Percentiles rank a stretch among this genome's conserved stretches.
phyloP scores from a whole-genome alignment of 371 early-diverging fungal species.

The Mortierella sp. region DNA sequence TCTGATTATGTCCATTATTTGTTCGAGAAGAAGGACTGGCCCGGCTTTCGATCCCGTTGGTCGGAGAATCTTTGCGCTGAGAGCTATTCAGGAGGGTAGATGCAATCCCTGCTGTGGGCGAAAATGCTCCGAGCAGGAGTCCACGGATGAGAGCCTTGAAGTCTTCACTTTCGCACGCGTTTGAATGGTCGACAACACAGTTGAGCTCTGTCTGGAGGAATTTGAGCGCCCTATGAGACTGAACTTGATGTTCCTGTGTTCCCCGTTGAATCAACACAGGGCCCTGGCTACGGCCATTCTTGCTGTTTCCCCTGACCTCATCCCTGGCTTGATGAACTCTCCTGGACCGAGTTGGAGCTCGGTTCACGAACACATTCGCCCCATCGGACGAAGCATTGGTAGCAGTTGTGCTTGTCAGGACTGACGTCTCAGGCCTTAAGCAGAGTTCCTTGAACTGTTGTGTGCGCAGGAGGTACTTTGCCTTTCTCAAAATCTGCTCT shows the following conservation, averaged over 20 bases:
- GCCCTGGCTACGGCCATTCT: not conserved
- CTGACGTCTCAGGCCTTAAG: slow-evolving; percentile 36
- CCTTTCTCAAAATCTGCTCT: slow-evolving; percentile 67
- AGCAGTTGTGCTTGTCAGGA: slow-evolving; percentile 37
- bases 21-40: no score
- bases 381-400: no score
- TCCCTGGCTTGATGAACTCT: not conserved
- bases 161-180: slow-evolving; percentile 68
- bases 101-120: slow-evolving; percentile 13
- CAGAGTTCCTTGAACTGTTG: slow-evolving; percentile 80
- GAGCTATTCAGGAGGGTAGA: not conserved
- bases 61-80: slow-evolving; percentile 7
- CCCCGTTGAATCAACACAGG: slow-evolving; percentile 21
- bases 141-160: slow-evolving; percentile 74
- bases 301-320: not conserved
- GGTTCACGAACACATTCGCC: no score
- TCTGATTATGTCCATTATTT: slow-evolving; percentile 5
- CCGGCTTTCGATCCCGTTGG: not conserved
- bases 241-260: slow-evolving; percentile 39
- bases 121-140: slow-evolving; percentile 61
- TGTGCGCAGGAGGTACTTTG: slow-evolving; percentile 72
- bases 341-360: no score
- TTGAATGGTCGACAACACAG: slow-evolving; percentile 74
- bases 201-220: slow-evolving; percentile 76
- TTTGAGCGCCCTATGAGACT: slow-evolving; percentile 67